Base-by-base conservation (phyloP, 225 moss, liverwort and hornwort species). In the Straminergon stramineum region DNA sequence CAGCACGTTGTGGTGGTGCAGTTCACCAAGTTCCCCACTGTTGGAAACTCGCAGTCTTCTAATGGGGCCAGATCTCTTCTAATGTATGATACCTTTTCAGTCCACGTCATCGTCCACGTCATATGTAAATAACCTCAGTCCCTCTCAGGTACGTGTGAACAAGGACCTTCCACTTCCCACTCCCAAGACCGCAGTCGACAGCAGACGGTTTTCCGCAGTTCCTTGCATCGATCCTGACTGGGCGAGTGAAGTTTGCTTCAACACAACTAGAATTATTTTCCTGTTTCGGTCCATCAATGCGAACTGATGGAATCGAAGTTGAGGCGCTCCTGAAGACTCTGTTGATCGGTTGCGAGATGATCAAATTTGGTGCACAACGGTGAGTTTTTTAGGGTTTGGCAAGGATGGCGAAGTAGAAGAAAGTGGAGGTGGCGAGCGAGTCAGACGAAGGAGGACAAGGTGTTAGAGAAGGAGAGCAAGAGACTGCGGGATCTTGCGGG, bases 401-500 rank as follows among this genome's bases (percentile, higher is more conserved):
- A 53, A 89, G 66, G 81, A 94, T 94, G 94, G 91, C 90, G 92
- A 94, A 92, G 48, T 48, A 48, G 89, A 93, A 93, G 90, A 91
- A 93, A 56, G 90, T 89, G 55, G 95, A 93, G 66, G 94, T 89
- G 61, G 92, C 51, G 78, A 48, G 48, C 48, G 48, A 89, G 90
- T 28, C 92, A 91, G 85, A 91, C 93, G 24, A 85, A 90, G 45
- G 95, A 96, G 89, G 96, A 98, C 90, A 91, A 89, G 91, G 69
- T 63, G 8, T 39, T 90, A 28, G 89, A 94, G 78, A 76, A 71
- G 70, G 96, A 98, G 87, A 95, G 94, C 95, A 97, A 93, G 87
- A 90, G 97, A 85, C 48, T 97, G 90, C 91, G 87, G 83, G 97
- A 98, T 67, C 92, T 96, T n/a, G 97, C 57, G 97, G 96, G 65